phyloP scores from a whole-genome alignment of 2,329 filamentous ascomycete species.

The Colletotrichum endophyticum region DNA sequence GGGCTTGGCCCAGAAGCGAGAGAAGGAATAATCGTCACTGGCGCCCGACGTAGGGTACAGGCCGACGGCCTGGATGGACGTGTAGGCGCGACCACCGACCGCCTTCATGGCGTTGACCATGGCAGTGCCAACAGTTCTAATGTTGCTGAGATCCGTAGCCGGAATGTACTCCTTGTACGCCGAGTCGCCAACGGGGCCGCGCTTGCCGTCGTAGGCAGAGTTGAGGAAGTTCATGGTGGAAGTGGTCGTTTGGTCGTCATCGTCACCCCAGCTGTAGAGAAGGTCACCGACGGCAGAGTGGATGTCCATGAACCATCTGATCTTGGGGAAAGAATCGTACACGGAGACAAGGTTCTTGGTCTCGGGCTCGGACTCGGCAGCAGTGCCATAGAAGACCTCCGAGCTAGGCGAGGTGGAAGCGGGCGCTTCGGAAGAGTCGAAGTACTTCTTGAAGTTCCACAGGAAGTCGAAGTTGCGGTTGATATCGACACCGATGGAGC shows the following conservation, averaged over 20 bases:
- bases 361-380: slow-evolving; percentile 53
- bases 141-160: slow-evolving; percentile 34
- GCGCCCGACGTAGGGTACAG: slow-evolving; percentile 40
- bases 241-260: slow-evolving; percentile 46
- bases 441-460: slow-evolving; percentile 56
- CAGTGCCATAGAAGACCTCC: slow-evolving; percentile 49
- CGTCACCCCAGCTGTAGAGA: slow-evolving; percentile 55
- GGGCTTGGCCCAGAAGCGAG: slow-evolving; percentile 35
- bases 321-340: slow-evolving; percentile 48
- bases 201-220: slow-evolving; percentile 47
- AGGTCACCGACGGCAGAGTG: slow-evolving; percentile 53
- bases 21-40: slow-evolving; percentile 41
- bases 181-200: slow-evolving; percentile 42
- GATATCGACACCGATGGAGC: slow-evolving; percentile 52
- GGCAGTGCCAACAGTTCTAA: slow-evolving; percentile 34
- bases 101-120: slow-evolving; percentile 38
- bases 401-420: slow-evolving; percentile 40
- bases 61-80: slow-evolving; percentile 34
- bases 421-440: slow-evolving; percentile 38
- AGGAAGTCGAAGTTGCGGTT: slow-evolving; percentile 65
- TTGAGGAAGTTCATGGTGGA: slow-evolving; percentile 51
- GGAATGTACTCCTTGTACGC: slow-evolving; percentile 43
- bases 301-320: slow-evolving; percentile 56
- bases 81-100: slow-evolving; percentile 38
- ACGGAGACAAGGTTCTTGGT: slow-evolving; percentile 53